Conservation (phyloP, 176 grass and related monocot species). For the Ampelocalamus luodianensis region DNA sequence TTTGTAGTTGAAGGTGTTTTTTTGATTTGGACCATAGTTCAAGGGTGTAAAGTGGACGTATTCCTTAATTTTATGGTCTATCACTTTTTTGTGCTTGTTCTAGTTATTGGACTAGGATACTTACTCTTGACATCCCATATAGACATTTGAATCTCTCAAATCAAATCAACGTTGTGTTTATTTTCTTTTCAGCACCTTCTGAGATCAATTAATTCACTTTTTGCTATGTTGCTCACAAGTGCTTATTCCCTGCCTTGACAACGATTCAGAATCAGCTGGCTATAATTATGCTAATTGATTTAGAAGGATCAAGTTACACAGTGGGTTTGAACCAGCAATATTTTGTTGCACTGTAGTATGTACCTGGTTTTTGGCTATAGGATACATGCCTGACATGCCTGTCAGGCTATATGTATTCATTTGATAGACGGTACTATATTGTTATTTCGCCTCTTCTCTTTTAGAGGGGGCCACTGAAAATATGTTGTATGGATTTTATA, state of each 20-base stretch:
- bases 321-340: neutral
- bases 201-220: neutral
- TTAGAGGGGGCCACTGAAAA: neutral
- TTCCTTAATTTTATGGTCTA: no score
- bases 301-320: neutral
- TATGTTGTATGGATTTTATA: neutral
- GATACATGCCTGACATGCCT: neutral
- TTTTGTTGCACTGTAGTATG: constrained; percentile 22
- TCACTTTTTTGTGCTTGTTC: neutral
- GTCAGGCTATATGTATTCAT: neutral
- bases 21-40: no score
- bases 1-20: no score
- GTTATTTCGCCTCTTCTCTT: neutral
- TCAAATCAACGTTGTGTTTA: neutral
- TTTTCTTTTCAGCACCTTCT: neutral
- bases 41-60: no score
- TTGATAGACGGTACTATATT: neutral
- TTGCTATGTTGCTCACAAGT: constrained; percentile 1
- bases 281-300: neutral
- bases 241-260: neutral
- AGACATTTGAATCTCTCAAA: neutral
- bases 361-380: constrained; percentile 6
- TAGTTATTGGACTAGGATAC: neutral
- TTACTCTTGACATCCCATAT: neutral
- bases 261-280: neutral